Evolutionary conservation across 306 rosid species (phyloP).

Genomic region (Trifolium fragiferum): DNA sequence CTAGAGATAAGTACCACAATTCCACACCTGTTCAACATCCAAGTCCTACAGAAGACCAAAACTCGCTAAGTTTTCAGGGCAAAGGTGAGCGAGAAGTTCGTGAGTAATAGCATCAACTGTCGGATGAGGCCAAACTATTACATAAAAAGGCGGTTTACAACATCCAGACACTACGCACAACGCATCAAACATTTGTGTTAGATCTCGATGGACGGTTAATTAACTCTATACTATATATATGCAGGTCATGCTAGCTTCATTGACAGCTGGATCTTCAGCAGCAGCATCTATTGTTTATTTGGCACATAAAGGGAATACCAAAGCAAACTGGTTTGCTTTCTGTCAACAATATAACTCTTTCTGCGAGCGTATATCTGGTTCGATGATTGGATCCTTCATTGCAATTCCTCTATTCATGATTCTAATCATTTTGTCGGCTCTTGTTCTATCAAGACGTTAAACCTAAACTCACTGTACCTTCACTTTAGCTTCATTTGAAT

Average conservation of each 20-base stretch:
- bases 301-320: slow-evolving; percentile 59
- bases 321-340: slow-evolving; percentile 63
- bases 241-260: slow-evolving; percentile 54
- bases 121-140: no score
- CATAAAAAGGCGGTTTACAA: background rate
- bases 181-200: background rate
- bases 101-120: no score
- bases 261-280: slow-evolving; percentile 58
- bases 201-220: background rate
- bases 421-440: slow-evolving; percentile 28
- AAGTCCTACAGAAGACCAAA: no score
- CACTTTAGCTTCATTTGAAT: background rate
- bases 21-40: no score
- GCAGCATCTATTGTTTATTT: slow-evolving; percentile 61
- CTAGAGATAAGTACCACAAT: no score
- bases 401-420: slow-evolving; percentile 45
- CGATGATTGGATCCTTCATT: slow-evolving; percentile 67
- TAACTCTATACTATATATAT: background rate
- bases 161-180: background rate
- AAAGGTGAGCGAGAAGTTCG: no score
- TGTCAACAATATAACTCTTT: slow-evolving; percentile 71
- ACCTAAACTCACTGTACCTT: background rate
- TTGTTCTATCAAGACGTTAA: slow-evolving; percentile 22
- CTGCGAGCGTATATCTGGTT: slow-evolving; percentile 66
- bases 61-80: no score